These are phyloP conservation scores for Phytophthora agathidicida DNA, from an alignment of 352 stramenopile species.

Conservation along the genomic window DNA sequence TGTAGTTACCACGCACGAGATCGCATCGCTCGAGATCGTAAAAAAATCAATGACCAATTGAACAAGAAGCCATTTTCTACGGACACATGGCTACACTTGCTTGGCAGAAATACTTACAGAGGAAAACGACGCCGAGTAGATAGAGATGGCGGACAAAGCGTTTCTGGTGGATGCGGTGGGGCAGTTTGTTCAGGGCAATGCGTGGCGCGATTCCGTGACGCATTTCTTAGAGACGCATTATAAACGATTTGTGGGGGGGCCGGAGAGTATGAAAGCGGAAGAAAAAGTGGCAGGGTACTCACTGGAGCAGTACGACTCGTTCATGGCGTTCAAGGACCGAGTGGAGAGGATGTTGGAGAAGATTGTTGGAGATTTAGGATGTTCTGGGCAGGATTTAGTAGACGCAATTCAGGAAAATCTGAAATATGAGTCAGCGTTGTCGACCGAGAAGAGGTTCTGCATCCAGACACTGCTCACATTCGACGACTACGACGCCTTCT, in stretches of 20 bases:
- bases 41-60: no score
- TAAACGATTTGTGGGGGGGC: slow-evolving; percentile 43
- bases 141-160: slow-evolving; percentile 48
- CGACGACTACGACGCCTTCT: slow-evolving; percentile 72
- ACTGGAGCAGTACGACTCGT: slow-evolving; percentile 69
- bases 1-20: no score
- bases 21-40: no score
- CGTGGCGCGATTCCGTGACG: slow-evolving; percentile 56
- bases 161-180: slow-evolving; percentile 79
- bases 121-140: slow-evolving; percentile 23
- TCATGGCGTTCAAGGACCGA: slow-evolving; percentile 74
- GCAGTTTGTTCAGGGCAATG: slow-evolving; percentile 67
- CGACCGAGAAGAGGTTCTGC: slow-evolving; percentile 60
- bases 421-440: slow-evolving; percentile 34
- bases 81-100: no score
- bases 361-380: slow-evolving; percentile 65
- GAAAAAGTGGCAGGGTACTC: slow-evolving; percentile 42
- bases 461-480: slow-evolving; percentile 79
- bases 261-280: slow-evolving; percentile 27
- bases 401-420: slow-evolving; percentile 50
- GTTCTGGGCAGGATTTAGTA: slow-evolving; percentile 62
- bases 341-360: slow-evolving; percentile 67
- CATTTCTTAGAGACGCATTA: slow-evolving; percentile 69
- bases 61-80: no score
- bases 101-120: no score